phyloP scores from a whole-genome alignment of 345 rosid genomes.

The Brassica napus region Da-Ae NC_063438.1:7592001-7592500 shows the following conservation, averaged over 20 bases:
- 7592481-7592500: neutral
- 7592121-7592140: slow-evolving; percentile 21
- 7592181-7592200: slow-evolving; percentile 10
- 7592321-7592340: slow-evolving; percentile 23
- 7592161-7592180: slow-evolving; percentile 30
- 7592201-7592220: slow-evolving; percentile 36
- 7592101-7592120: slow-evolving; percentile 37
- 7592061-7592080: slow-evolving; percentile 35
- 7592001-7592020: neutral
- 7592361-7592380: slow-evolving; percentile 18
- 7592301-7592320: neutral
- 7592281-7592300: neutral
- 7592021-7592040: neutral
- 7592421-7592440: slow-evolving; percentile 15
- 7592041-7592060: slow-evolving; percentile 25
- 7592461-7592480: slow-evolving; percentile 8
- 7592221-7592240: slow-evolving; percentile 27
- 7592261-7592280: neutral
- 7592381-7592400: slow-evolving; percentile 30
- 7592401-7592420: slow-evolving; percentile 13
- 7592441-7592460: slow-evolving; percentile 25
- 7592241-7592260: slow-evolving; percentile 27
- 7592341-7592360: slow-evolving; percentile 23
- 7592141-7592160: slow-evolving; percentile 36
- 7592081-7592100: slow-evolving; percentile 29